A percentile compares a stretch with the other conserved stretches of the same genome.
phyloP scores from a whole-genome alignment of 352 stramenopile species.

The Pythium volutum region DNA sequence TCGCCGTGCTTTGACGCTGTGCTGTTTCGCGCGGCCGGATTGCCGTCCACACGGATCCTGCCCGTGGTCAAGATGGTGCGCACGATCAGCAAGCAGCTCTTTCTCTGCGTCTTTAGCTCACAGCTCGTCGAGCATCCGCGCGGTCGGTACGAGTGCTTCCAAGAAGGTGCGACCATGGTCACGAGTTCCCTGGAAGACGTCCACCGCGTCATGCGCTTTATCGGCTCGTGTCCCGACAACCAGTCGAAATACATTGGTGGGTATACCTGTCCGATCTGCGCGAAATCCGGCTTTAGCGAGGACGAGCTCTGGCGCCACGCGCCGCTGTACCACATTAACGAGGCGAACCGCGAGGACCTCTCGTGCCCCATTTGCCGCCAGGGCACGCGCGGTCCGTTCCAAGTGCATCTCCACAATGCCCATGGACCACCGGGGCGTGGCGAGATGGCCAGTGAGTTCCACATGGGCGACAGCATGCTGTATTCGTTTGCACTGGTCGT shows the following conservation, averaged over 20 bases:
- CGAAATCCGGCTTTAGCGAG: slow-evolving; percentile 66
- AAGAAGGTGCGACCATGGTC: slow-evolving; percentile 80
- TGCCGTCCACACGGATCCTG: slow-evolving; percentile 48
- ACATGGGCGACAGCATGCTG: slow-evolving; percentile 62
- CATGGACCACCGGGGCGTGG: slow-evolving; percentile 72
- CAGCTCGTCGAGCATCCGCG: slow-evolving; percentile 68
- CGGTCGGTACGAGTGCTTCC: slow-evolving; percentile 73
- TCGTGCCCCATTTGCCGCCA: slow-evolving; percentile 75
- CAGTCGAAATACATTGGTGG: slow-evolving; percentile 15
- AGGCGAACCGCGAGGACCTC: slow-evolving; percentile 69
- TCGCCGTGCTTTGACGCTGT: slow-evolving; percentile 58
- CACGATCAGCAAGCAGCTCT: slow-evolving; percentile 79
- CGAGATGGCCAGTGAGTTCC: slow-evolving; percentile 83
- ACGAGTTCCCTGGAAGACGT: slow-evolving; percentile 67
- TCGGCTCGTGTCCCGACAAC: slow-evolving; percentile 40
- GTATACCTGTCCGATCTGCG: slow-evolving; percentile 75
- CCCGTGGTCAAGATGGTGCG: slow-evolving; percentile 57
- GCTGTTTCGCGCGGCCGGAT: slow-evolving; percentile 56
- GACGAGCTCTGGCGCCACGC: slow-evolving; percentile 84
- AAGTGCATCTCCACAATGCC: slow-evolving; percentile 85
- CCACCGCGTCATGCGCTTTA: slow-evolving; percentile 61
- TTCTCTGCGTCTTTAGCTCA: slow-evolving; percentile 81
- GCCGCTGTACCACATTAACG: slow-evolving; percentile 86
- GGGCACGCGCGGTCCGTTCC: slow-evolving; percentile 61
- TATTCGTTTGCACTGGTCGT: slow-evolving; percentile 87